phyloP scores from a whole-genome alignment of 1,139 yeast genomes.

The Candida pseudoviswanathii region DNA sequence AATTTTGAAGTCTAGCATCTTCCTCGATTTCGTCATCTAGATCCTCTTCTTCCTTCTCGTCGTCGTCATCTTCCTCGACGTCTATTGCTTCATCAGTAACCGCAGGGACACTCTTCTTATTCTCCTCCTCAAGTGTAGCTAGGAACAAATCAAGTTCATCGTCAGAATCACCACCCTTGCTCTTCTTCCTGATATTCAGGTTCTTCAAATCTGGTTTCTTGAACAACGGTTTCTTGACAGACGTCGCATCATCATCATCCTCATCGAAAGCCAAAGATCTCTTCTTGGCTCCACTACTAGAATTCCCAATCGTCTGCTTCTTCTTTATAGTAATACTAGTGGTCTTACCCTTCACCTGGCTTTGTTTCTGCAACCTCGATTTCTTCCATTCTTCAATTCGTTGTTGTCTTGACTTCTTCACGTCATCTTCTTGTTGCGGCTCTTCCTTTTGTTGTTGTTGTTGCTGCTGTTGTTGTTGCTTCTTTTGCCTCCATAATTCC shows the following conservation, averaged over 20 bases:
- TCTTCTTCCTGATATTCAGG: conserved; percentile 1
- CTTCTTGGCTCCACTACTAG: conserved; percentile 1
- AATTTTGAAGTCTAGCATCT: conserved; percentile 25
- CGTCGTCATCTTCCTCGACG: conserved; percentile 5
- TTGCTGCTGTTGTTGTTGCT: conserved; percentile 25
- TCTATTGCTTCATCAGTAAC: neutral
- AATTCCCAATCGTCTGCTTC: conserved; percentile 1
- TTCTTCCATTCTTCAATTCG: conserved; percentile 46
- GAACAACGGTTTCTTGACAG: conserved; percentile 22
- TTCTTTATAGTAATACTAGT: conserved; percentile 4
- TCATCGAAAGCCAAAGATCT: conserved; percentile 17
- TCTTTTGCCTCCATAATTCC: conserved; percentile 45
- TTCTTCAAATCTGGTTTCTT: conserved; percentile 24
- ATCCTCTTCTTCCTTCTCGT: conserved; percentile 6
- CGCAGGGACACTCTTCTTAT: neutral
- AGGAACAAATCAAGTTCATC: conserved; percentile 28
- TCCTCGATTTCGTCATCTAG: conserved; percentile 22
- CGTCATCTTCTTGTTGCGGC: conserved; percentile 13
- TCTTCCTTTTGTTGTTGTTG: neutral
- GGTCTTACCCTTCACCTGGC: conserved; percentile 9
- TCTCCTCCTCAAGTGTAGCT: conserved; percentile 8
- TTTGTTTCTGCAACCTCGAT: conserved; percentile 22
- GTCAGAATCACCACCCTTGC: conserved; percentile 17
- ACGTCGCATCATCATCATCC: conserved; percentile 25
- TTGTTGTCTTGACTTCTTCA: conserved; percentile 26